Percentiles rank a stretch among this genome's conserved stretches.
phyloP scores from a whole-genome alignment of 257 asterid species.

The Sherardia arvensis region DNA sequence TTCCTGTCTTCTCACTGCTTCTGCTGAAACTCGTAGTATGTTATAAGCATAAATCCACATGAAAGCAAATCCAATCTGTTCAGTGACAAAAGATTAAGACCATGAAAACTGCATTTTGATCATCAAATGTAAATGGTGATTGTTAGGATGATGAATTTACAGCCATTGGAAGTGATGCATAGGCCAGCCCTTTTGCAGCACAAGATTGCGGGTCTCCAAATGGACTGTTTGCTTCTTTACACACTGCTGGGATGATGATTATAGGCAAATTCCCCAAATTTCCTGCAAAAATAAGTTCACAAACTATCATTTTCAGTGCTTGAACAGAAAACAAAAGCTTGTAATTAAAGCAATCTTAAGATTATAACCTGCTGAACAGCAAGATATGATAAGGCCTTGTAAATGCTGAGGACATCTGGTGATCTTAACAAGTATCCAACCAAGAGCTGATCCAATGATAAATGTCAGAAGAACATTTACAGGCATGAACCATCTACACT shows the following conservation, averaged over 20 bases:
- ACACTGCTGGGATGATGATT: conserved; percentile 27
- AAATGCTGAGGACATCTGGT: conserved; percentile 23
- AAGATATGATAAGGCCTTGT: conserved; percentile 32
- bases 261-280: conserved; percentile 33
- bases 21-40: conserved; percentile 15
- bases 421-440: conserved; percentile 30
- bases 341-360: no score
- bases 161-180: conserved; percentile 34
- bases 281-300: conserved; percentile 10
- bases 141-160: conserved; percentile 4
- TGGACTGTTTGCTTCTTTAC: conserved; percentile 26
- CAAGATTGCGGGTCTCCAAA: conserved; percentile 25
- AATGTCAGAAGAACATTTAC: conserved; percentile 26
- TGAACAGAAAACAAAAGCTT: no score
- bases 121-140: background rate
- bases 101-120: background rate
- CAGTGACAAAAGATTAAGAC: background rate
- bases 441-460: conserved; percentile 30
- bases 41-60: conserved; percentile 28
- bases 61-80: conserved; percentile 23
- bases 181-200: conserved; percentile 22
- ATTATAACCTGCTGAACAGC: conserved; percentile 31
- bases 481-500: conserved; percentile 32
- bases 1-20: background rate
- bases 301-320: background rate